phyloP scores from a whole-genome alignment of 768 basidiomycete species.

The Pleurotus platypus region DNA sequence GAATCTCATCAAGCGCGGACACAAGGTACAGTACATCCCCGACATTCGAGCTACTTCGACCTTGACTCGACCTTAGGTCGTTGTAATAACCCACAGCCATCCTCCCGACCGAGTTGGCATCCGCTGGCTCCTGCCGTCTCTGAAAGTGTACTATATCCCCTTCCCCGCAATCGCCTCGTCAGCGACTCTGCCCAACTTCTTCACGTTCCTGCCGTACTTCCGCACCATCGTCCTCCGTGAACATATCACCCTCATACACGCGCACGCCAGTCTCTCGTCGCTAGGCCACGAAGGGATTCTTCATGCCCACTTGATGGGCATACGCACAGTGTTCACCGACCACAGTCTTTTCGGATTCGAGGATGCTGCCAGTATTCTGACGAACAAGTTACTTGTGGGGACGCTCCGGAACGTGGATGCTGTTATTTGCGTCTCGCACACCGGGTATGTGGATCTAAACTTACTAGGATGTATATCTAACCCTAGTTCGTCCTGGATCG shows the following conservation, averaged over 20 bases:
- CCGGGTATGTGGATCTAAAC: conserved; percentile 57
- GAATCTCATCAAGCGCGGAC: conserved; percentile 76
- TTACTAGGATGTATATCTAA: no score
- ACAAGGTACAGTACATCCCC: conserved; percentile 56
- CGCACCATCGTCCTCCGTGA: conserved; percentile 87
- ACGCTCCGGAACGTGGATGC: conserved; percentile 89
- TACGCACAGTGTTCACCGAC: conserved; percentile 94
- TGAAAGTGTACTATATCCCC: conserved; percentile 96
- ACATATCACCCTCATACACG: conserved; percentile 82
- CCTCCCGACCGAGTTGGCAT: conserved; percentile 82
- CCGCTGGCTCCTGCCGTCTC: conserved; percentile 79
- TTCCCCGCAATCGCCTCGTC: conserved; percentile 85
- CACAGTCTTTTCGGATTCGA: conserved; percentile 96
- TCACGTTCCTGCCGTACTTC: conserved; percentile 89
- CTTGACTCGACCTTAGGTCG: conserved; percentile 52
- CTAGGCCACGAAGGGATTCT: conserved; percentile 92
- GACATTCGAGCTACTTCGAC: background rate
- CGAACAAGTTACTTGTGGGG: conserved; percentile 90
- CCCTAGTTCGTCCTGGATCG: no score
- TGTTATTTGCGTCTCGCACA: conserved; percentile 95
- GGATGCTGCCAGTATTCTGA: conserved; percentile 94
- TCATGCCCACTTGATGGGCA: conserved; percentile 81
- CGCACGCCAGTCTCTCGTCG: conserved; percentile 86
- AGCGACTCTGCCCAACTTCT: conserved; percentile 92
- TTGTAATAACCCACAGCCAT: conserved; percentile 93